Evolutionary conservation across 768 basidiomycete genomes (phyloP), one percentile per base, ranked within the genome.

Genomic region (Termitomyces sp.): DNA sequence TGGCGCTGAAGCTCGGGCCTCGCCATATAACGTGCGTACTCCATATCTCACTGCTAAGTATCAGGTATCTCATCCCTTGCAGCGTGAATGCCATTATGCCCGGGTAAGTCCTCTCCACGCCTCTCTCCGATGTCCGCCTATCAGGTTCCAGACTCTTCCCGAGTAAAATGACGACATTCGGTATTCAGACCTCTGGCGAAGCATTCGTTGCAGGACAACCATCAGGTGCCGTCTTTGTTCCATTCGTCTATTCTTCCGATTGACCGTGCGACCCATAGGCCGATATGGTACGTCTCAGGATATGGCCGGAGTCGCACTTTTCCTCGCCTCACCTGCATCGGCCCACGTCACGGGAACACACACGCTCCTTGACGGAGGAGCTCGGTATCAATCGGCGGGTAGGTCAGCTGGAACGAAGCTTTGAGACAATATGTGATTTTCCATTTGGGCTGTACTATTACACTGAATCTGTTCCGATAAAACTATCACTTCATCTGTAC

Each of bases 11-110:
- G 51, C 77, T 93, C 15, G 81, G 73, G 7, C 73, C 73, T 8
- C 70, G 70, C 11, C 78, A 80, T 58, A 80, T 92, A 69, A 89
- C 85, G 86, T 89, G 71, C 17, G 86, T 44, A 43, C n/a, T 42
- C 23, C 12, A 33, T 78, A 2, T 48, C 19, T 17, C 33, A n/a
- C 33, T 56, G 48, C 1, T 7, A 37, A 1, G 7, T 17, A 45
- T 19, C 44, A 50, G 28, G 5, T 50, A 12, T n/a, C 58, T 60
- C 7, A 63, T 14, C 45, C 6, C 21, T 31, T n/a, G 7, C 60
- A 91, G 87, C 54, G 89, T 92, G 5, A 94, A 94, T 62, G 89
- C 91, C 2, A 90, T 93, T 51, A 79, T 86, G 42, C 91, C 91
- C 0, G 91, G 91, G 89, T 89, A 67, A 49, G 41, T 19, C 43